Evolutionary conservation across 345 rosid genomes (phyloP).

Genomic region (Cochlearia excelsa): DNA sequence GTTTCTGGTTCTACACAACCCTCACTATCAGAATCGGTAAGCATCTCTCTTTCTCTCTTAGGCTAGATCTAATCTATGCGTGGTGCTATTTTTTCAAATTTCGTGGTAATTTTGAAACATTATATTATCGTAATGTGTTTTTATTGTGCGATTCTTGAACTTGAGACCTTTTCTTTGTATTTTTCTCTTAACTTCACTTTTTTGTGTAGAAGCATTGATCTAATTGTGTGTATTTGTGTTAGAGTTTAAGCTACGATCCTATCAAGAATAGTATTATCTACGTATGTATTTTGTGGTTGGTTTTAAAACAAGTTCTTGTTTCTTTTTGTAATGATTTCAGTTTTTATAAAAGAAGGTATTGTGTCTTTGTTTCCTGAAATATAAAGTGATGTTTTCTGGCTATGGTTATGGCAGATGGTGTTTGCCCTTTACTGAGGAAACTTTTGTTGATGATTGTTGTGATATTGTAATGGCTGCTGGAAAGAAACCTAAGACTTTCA

Average conservation of each 20-base stretch:
- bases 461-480: slow-evolving; percentile 73
- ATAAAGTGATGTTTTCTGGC: background rate
- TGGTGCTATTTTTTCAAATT: slow-evolving; percentile 6
- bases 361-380: slow-evolving; percentile 2
- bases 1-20: slow-evolving; percentile 36
- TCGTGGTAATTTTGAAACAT: background rate
- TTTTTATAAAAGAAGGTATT: background rate
- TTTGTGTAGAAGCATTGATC: too few species aligned
- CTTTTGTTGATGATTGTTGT: slow-evolving; percentile 61
- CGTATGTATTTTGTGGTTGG: slow-evolving; percentile 10
- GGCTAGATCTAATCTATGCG: slow-evolving; percentile 34
- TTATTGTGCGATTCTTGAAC: background rate
- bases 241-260: background rate
- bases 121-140: background rate
- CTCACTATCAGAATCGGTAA: slow-evolving; percentile 43
- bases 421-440: slow-evolving; percentile 52
- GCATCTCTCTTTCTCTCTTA: slow-evolving; percentile 15
- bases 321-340: background rate
- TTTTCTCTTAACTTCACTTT: too few species aligned
- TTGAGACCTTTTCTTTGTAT: too few species aligned
- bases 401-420: slow-evolving; percentile 55
- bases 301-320: slow-evolving; percentile 2
- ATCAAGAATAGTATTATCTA: slow-evolving; percentile 1
- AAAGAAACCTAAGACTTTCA: slow-evolving; percentile 54
- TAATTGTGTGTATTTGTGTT: background rate